Evolutionary conservation across 176 grass and related monocot species (phyloP).

Genomic region (Themeda triandra): DNA sequence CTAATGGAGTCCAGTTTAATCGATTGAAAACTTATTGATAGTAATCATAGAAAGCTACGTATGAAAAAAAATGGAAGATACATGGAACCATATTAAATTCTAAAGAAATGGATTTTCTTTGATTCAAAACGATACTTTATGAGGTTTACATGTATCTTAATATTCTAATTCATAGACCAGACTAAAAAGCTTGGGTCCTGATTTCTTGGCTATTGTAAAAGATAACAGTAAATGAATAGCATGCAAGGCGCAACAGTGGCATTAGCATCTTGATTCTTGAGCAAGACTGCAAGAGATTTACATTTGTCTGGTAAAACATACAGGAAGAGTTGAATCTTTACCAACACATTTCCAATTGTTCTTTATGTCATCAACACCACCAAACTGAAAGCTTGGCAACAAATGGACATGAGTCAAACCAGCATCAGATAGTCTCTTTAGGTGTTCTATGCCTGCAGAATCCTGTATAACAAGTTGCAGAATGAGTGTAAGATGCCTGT

Average conservation of each 20-base stretch:
- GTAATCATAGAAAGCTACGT: not conserved
- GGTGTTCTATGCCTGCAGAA: conserved; percentile 59
- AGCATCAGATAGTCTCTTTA: conserved; percentile 65
- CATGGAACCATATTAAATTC: not conserved
- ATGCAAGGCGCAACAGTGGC: not conserved
- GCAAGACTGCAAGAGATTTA: not conserved
- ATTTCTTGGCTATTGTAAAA: not conserved
- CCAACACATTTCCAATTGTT: conserved; percentile 78
- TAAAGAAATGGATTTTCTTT: not conserved
- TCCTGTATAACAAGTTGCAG: conserved; percentile 47
- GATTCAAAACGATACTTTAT: not conserved
- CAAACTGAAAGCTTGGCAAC: conserved; percentile 91
- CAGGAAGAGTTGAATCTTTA: conserved; percentile 37
- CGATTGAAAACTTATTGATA: conserved; percentile 6
- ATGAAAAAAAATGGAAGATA: not conserved
- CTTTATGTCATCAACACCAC: conserved; percentile 71
- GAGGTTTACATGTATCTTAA: not conserved
- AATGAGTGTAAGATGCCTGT: conserved; percentile 6
- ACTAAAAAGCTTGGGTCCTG: not conserved
- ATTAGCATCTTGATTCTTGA: not conserved
- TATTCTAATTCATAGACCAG: not conserved
- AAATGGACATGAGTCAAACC: conserved; percentile 94
- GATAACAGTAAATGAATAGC: not conserved
- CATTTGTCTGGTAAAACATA: conserved; percentile 16
- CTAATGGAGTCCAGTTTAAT: not conserved